A percentile compares a stretch with the other conserved stretches of the same genome.
These are phyloP conservation scores for Phytomonas serpens DNA, from an alignment of 208 protist genomes.

Conservation along the genomic window DNA sequence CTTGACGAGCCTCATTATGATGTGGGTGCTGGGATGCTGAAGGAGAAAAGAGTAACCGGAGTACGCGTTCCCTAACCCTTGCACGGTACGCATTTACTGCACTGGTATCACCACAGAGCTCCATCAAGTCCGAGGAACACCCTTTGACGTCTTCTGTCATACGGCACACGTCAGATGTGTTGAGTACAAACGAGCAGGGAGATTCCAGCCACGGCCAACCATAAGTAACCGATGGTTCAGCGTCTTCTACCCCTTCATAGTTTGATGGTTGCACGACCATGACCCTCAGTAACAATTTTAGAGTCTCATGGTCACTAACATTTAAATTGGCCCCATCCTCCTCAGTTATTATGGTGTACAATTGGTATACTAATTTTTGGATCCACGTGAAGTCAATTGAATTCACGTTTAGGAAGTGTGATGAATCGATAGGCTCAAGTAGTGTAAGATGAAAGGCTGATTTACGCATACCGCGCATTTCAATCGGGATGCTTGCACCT, in stretches of 20 bases:
- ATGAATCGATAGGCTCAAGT: not conserved
- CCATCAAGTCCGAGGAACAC: conserved; percentile 22
- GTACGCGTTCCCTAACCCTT: not conserved
- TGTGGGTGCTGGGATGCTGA: not conserved
- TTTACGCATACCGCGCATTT: not conserved
- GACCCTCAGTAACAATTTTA: not conserved
- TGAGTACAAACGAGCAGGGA: not conserved
- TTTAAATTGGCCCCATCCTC: not conserved
- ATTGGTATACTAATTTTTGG: not conserved
- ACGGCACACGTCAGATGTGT: not conserved
- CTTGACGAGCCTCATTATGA: not conserved
- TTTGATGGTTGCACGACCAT: not conserved
- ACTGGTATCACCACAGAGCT: conserved; percentile 26
- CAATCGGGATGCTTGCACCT: not conserved
- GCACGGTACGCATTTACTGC: conserved; percentile 9
- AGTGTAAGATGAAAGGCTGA: not conserved
- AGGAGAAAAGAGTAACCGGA: not conserved
- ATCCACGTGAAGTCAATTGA: not conserved
- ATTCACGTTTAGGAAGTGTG: not conserved
- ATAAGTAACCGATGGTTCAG: not conserved
- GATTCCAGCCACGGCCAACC: not conserved
- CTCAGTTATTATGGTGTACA: not conserved
- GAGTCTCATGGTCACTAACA: not conserved
- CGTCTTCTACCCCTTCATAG: not conserved
- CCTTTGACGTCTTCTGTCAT: conserved; percentile 10